Evolutionary conservation across 2,329 filamentous ascomycete species (phyloP).

Genomic region (Clonostachys chloroleuca): DNA sequence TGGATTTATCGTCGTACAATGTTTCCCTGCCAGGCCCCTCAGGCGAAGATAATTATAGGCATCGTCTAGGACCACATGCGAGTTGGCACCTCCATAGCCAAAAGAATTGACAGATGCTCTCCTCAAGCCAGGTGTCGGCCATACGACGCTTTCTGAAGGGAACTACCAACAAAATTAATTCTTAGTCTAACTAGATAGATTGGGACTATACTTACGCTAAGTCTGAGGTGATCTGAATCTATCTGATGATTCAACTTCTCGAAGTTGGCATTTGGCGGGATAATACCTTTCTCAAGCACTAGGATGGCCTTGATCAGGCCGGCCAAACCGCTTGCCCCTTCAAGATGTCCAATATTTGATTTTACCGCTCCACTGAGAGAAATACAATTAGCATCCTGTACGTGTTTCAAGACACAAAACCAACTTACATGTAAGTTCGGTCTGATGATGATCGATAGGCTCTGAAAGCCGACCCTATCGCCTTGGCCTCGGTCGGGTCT

Average conservation of each 20-base stretch:
- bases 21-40: background rate
- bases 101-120: slow-evolving; percentile 24
- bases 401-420: background rate
- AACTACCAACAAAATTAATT: background rate
- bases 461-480: slow-evolving; percentile 26
- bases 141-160: slow-evolving; percentile 7
- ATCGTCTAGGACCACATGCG: slow-evolving; percentile 16
- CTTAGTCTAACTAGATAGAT: too few relatives aligned
- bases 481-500: slow-evolving; percentile 32
- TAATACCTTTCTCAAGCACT: slow-evolving; percentile 15
- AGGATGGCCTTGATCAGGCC: slow-evolving; percentile 22
- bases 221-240: slow-evolving; percentile 17
- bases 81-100: slow-evolving; percentile 26
- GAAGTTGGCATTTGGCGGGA: slow-evolving; percentile 17
- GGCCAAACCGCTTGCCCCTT: slow-evolving; percentile 22
- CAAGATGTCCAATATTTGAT: slow-evolving; percentile 29
- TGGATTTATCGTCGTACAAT: background rate
- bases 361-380: slow-evolving; percentile 37
- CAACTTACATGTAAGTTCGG: slow-evolving; percentile 5
- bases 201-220: slow-evolving; percentile 19
- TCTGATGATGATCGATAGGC: slow-evolving; percentile 14
- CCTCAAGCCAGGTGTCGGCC: slow-evolving; percentile 16
- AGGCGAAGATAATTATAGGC: background rate
- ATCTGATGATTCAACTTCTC: slow-evolving; percentile 26
- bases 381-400: slow-evolving; percentile 24